These are phyloP conservation scores for Avena sativa DNA, from an alignment of 176 grass and related monocot species.

Conservation along the genomic window DNA sequence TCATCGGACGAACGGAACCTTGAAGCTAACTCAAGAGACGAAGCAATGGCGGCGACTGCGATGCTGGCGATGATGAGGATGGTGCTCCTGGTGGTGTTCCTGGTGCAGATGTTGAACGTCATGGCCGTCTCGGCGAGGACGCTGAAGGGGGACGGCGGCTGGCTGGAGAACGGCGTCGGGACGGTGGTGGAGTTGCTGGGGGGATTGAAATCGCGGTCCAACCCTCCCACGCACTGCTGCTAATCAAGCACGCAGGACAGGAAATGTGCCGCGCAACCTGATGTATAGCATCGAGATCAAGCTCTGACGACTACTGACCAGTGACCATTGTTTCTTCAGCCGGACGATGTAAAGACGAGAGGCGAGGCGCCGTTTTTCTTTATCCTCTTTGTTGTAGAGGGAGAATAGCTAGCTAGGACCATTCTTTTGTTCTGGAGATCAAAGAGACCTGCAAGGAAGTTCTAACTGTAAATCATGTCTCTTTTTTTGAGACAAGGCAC, in stretches of 20 bases:
- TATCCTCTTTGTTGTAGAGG: neutral
- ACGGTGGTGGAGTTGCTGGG: conserved; percentile 41
- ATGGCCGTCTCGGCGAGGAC: conserved; percentile 26
- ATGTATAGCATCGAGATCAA: neutral
- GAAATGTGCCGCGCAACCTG: neutral
- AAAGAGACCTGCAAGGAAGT: neutral
- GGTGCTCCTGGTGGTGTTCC: conserved; percentile 22
- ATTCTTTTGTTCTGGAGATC: conserved; percentile 16
- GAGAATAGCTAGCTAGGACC: neutral
- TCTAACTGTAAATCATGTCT: neutral
- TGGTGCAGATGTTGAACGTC: neutral
- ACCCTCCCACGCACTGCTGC: conserved; percentile 42
- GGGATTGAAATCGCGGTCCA: neutral
- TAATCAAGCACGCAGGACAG: neutral
- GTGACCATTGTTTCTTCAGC: neutral
- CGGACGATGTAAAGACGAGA: neutral
- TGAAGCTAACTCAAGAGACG: neutral
- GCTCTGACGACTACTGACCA: neutral
- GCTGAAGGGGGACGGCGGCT: neutral
- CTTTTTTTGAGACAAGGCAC: neutral
- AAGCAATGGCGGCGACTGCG: neutral
- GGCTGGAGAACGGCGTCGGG: conserved; percentile 26
- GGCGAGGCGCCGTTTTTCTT: neutral
- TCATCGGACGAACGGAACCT: neutral
- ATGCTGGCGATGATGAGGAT: neutral